Evolutionary conservation across 441 rosid genomes (phyloP).

Genomic region (Metrosideros polymorpha): DNA sequence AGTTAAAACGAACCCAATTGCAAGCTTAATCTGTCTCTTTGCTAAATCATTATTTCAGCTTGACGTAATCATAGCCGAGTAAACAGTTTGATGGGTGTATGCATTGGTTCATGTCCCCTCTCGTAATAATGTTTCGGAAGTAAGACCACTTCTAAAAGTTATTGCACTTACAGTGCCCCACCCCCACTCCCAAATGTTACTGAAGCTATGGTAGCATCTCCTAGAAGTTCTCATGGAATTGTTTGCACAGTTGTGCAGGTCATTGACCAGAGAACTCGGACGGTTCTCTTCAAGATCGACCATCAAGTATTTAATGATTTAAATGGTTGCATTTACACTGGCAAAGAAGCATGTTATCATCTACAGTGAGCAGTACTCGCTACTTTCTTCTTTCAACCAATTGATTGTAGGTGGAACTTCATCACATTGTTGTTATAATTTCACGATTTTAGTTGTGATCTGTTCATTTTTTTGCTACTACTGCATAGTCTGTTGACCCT

Average conservation of each 20-base stretch:
- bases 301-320: slow-evolving; percentile 62
- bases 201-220: background rate
- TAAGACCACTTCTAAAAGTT: background rate
- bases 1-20: background rate
- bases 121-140: background rate
- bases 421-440: background rate
- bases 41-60: background rate
- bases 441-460: background rate
- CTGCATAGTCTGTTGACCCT: background rate
- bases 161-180: background rate
- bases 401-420: background rate
- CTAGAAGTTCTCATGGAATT: background rate
- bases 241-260: slow-evolving; percentile 32
- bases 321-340: slow-evolving; percentile 88
- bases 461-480: background rate
- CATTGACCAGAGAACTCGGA: slow-evolving; percentile 75
- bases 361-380: background rate
- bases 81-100: background rate
- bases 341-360: slow-evolving; percentile 54
- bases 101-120: background rate
- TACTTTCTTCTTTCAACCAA: background rate
- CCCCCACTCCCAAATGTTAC: background rate
- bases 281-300: slow-evolving; percentile 78
- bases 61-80: background rate
- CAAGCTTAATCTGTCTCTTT: background rate